These are phyloP conservation scores for Xerocomus minutiporus DNA, from an alignment of 1,284 basidiomycete genomes.

Conservation along the genomic window DNA sequence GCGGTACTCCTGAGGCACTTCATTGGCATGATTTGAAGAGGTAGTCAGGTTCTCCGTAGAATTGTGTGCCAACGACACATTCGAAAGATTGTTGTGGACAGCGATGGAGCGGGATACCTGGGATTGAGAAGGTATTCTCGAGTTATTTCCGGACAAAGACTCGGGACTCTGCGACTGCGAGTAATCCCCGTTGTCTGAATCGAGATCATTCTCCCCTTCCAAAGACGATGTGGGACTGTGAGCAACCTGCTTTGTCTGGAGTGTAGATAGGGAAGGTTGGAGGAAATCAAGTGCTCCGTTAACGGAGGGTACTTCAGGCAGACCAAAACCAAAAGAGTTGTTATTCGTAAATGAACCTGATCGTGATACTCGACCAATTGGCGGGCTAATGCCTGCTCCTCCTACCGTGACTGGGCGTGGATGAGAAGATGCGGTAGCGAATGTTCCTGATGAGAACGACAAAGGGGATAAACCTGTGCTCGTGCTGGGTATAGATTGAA, in stretches of 20 bases:
- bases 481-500: conserved; percentile 35
- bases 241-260: conserved; percentile 14
- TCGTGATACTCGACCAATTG: conserved; percentile 55
- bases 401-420: conserved; percentile 18
- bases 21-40: conserved; percentile 46
- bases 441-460: conserved; percentile 32
- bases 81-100: conserved; percentile 20
- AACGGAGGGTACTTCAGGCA: conserved; percentile 30
- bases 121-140: conserved; percentile 17
- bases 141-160: conserved; percentile 26
- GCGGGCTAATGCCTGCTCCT: conserved; percentile 33
- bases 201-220: conserved; percentile 42
- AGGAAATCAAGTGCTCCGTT: conserved; percentile 32
- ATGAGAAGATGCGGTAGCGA: conserved; percentile 27
- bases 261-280: conserved; percentile 17
- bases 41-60: conserved; percentile 32
- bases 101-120: conserved; percentile 24
- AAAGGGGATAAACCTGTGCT: conserved; percentile 27
- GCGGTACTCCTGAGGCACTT: conserved; percentile 78
- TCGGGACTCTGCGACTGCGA: conserved; percentile 32
- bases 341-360: conserved; percentile 56
- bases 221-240: conserved; percentile 36
- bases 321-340: conserved; percentile 43
- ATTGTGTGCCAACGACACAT: conserved; percentile 18
- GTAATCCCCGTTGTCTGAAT: conserved; percentile 36